These are phyloP conservation scores for Corymbia citriodora DNA, from an alignment of 441 rosid species.

Conservation along the genomic window DNA sequence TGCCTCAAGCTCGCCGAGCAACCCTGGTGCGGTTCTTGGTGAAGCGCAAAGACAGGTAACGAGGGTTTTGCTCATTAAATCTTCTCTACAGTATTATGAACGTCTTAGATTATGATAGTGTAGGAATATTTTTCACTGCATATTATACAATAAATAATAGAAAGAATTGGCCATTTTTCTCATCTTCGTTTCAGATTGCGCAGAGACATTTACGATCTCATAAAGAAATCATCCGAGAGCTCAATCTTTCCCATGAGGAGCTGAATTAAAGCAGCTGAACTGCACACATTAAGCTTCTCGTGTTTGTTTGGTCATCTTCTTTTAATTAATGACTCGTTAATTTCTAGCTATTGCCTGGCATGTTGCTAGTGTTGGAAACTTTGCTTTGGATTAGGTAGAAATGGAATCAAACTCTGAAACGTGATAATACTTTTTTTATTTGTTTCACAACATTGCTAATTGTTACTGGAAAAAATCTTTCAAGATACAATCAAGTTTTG, in stretches of 20 bases:
- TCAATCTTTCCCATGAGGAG: neutral
- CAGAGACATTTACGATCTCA: neutral
- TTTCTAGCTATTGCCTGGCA: neutral
- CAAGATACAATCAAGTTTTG: too few species aligned
- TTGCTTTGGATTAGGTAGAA: too few species aligned
- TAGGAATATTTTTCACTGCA: neutral
- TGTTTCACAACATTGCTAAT: too few species aligned
- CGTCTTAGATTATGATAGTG: neutral
- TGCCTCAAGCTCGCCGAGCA: neutral
- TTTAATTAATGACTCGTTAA: neutral
- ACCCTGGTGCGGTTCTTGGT: neutral
- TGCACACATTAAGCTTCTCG: neutral
- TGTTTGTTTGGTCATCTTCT: neutral
- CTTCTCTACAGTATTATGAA: neutral
- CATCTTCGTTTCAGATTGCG: neutral
- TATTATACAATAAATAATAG: neutral
- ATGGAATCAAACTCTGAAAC: too few species aligned
- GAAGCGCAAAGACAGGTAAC: neutral
- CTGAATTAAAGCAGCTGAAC: neutral
- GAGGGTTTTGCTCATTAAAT: neutral
- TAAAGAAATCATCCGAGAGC: neutral
- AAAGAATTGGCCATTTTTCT: neutral
- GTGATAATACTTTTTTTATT: too few species aligned
- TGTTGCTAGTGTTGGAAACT: neutral
- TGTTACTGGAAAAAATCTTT: too few species aligned